Percentiles rank a stretch among this genome's conserved stretches.
These are phyloP conservation scores for Amphibolis antarctica DNA, from an alignment of 106 monocot species.

Conservation along the genomic window DNA sequence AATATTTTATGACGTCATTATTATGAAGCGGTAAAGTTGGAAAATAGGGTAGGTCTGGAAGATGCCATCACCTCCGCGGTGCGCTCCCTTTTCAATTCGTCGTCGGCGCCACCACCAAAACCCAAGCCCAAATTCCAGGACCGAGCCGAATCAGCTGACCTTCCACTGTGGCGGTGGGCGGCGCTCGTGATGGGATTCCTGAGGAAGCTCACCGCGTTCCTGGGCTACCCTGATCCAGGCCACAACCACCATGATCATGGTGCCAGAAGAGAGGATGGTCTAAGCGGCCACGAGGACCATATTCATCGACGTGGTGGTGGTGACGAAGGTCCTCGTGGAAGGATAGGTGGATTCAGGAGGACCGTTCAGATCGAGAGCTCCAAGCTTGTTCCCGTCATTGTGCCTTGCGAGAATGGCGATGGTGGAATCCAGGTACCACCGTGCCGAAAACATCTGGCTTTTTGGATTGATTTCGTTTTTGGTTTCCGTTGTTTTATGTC, in stretches of 20 bases:
- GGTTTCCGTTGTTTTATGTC: too few relatives aligned
- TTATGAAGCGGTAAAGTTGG: too few relatives aligned
- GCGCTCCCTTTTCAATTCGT: too few relatives aligned
- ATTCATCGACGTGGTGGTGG: neutral
- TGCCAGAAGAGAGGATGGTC: neutral
- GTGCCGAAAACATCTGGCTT: neutral
- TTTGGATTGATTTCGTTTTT: too few relatives aligned
- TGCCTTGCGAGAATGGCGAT: slow-evolving; percentile 12
- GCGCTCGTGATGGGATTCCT: slow-evolving; percentile 10
- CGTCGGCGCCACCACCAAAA: neutral
- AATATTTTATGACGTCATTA: too few relatives aligned
- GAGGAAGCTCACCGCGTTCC: slow-evolving; percentile 2
- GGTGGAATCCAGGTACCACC: slow-evolving; percentile 22
- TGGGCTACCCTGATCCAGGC: neutral
- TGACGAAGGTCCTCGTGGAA: neutral
- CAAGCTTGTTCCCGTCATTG: slow-evolving; percentile 1
- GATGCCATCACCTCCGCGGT: too few relatives aligned
- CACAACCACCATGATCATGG: neutral
- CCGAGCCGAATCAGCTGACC: neutral
- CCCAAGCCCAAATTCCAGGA: neutral
- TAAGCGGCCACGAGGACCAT: too few relatives aligned
- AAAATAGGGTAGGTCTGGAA: too few relatives aligned
- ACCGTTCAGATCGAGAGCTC: slow-evolving; percentile 6
- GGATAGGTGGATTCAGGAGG: slow-evolving; percentile 4
- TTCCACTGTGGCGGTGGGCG: neutral